phyloP scores from a whole-genome alignment of 2,329 filamentous ascomycete species.

The Phialophora tarda region DNA sequence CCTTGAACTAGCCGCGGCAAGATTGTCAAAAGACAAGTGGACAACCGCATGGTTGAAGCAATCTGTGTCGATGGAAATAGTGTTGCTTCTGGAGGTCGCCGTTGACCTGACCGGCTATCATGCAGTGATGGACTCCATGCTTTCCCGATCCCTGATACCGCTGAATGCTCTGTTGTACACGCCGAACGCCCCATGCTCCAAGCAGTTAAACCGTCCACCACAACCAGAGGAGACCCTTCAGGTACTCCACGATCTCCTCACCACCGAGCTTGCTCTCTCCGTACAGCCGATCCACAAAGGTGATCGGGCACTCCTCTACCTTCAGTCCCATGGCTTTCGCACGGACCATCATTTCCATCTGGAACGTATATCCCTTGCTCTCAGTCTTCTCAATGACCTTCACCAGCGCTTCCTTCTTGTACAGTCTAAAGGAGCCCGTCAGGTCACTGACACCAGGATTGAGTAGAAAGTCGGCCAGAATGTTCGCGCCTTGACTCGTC shows the following conservation, averaged over 20 bases:
- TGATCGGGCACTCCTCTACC: conserved; percentile 94
- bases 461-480: conserved; percentile 94
- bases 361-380: conserved; percentile 97
- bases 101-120: conserved; percentile 1
- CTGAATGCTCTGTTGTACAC: conserved; percentile 13
- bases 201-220: conserved; percentile 72
- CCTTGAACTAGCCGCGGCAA: not conserved
- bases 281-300: conserved; percentile 93
- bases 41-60: not conserved
- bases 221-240: conserved; percentile 78
- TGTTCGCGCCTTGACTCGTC: conserved; percentile 79
- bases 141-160: conserved; percentile 3
- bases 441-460: conserved; percentile 93
- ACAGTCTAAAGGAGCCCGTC: conserved; percentile 91
- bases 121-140: not conserved
- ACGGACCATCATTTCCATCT: conserved; percentile 99
- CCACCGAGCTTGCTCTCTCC: conserved; percentile 94
- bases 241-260: conserved; percentile 95
- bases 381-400: conserved; percentile 89
- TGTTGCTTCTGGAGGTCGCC: not conserved
- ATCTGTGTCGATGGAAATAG: not conserved
- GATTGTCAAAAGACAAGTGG: not conserved
- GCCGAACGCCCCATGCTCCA: not conserved
- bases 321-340: conserved; percentile 95
- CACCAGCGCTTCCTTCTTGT: conserved; percentile 87